Evolutionary conservation across 2,329 filamentous ascomycete species (phyloP), one percentile per base, ranked within the genome.

Genomic region (Penicillium concentricum): DNA sequence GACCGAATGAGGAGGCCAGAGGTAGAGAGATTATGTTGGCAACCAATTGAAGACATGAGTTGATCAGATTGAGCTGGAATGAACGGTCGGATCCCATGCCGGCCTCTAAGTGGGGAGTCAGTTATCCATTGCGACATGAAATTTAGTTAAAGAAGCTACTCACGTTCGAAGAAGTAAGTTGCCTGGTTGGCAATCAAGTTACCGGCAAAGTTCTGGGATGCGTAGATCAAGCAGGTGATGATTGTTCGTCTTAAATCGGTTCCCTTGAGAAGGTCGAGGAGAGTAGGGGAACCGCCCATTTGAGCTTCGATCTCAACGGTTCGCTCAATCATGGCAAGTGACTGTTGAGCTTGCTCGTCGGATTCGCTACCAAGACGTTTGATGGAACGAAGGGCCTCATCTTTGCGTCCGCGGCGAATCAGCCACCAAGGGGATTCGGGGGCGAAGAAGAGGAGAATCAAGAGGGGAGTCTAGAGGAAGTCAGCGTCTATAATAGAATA

Each of bases 141-240:
- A 26, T 6, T 16, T n/a, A 20, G 16, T 7, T 20, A 30, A 30
- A 13, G 41, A 16, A 13, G 9, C 6, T 12, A 63, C 63, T 68
- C 52, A 69, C 68, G 63, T 58, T 76, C 68, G 65, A 87, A 87
- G 71, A 87, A 87, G 67, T 80, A 86, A 34, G 82, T 80, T 20
- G 84, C 82, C 67, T 87, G 84, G 63, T 86, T 86, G 64, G 84
- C 84, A 57, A 87, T 84, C 45, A 86, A 74, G 63, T 86, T 86
- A 60, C 84, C 84, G 5, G 83, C 81, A n/a, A 87, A 73, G 62
- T 86, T 73, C 60, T 73, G 71, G 16, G 69, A 67, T 0, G 68
- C 66, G 24, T 72, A 72, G 5, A 72, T 61, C 54, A 69, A 56
- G 48, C 71, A 73, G 28, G 67, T 68, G 49, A 72, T 72, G 18